phyloP scores from a whole-genome alignment of 176 grass and related monocot genomes.

The Aechmea fasciata region DNA sequence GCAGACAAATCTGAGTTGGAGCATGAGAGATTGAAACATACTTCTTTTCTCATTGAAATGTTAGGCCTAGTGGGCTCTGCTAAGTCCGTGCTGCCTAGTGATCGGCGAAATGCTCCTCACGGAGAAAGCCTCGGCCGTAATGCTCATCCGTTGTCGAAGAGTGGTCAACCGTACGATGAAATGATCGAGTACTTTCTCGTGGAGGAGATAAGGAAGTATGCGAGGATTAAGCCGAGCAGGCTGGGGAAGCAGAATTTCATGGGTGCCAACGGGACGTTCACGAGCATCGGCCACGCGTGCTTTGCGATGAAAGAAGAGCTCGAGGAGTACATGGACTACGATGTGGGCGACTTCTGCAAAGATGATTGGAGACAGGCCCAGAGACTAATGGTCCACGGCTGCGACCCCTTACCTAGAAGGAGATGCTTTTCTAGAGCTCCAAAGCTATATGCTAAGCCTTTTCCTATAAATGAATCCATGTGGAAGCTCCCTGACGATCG shows the following conservation, averaged over 20 bases:
- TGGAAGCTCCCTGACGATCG: constrained; percentile 30
- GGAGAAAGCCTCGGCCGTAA: not conserved
- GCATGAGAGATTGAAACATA: constrained; percentile 19
- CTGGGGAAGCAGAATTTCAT: constrained; percentile 38
- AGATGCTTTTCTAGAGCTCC: constrained; percentile 34
- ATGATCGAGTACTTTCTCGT: constrained; percentile 33
- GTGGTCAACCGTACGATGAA: constrained; percentile 11
- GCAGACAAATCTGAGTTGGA: constrained; percentile 6
- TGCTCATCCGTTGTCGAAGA: constrained; percentile 18
- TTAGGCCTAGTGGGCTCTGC: constrained; percentile 15
- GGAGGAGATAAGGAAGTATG: constrained; percentile 41
- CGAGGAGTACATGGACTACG: constrained; percentile 44
- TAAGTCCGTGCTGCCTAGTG: not conserved
- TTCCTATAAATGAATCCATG: constrained; percentile 18
- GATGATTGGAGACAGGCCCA: constrained; percentile 40
- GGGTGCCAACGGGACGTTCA: constrained; percentile 36
- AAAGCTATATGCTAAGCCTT: constrained; percentile 24
- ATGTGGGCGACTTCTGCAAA: constrained; percentile 33
- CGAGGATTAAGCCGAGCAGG: constrained; percentile 32
- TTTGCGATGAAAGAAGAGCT: constrained; percentile 38
- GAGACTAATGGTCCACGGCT: constrained; percentile 34
- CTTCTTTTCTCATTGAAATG: constrained; percentile 25
- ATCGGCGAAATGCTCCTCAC: not conserved
- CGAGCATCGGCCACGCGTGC: constrained; percentile 41
- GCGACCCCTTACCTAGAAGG: constrained; percentile 32